Evolutionary conservation across 192 early-diverging fungal species (phyloP), one percentile per base, ranked within the genome.

Genomic region (Entomortierella lignicola): DNA sequence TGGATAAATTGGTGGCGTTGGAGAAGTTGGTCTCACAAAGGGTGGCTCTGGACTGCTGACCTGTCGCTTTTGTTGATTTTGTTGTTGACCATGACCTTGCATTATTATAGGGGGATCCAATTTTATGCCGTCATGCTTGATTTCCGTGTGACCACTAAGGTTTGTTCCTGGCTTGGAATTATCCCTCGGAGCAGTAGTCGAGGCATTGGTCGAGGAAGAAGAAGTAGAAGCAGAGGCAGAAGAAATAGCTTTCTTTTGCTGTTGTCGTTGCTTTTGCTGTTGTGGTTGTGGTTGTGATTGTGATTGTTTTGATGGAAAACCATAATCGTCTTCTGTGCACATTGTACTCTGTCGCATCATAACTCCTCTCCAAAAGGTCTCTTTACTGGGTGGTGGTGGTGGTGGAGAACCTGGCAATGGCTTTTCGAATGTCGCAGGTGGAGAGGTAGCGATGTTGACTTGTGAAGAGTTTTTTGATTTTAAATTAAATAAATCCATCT

Each of bases 401-500:
- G 74, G 59, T 8, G 72, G 65, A 4, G 60, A 27, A 2, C 44
- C 74, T 1, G 66, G 55, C 20, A 54, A 17, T 0, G 51, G 48
- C 20, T 54, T 70, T 32, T 64, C 51, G 30, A 41, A 15, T 4
- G n/a, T n/a, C n/a, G 42, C n/a, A 21, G 43, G 11, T 2, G 58
- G 51, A 6, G 27, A 43, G 0, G 29, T 32, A 20, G 50, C 26
- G 4, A 66, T 50, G 29, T 62, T 65, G 1, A 42, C 34, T n/a
- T 53, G 47, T 1, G 62, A 70, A 17, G 34, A 25, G 57, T 55
- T 58, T 39, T 61, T 63, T 26, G 61, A 66, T 47, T 53, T 53
- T 18, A 70, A 12, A 31, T 79, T 79, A 57, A 79, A 70, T 18
- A 79, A 41, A 43, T 79, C 75, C 34, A 60, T 68, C 61, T 70